Evolutionary conservation across 1,139 yeast genomes (phyloP), one percentile per base, ranked within the genome.

Genomic region (Nakaseomyces delphensis): DNA sequence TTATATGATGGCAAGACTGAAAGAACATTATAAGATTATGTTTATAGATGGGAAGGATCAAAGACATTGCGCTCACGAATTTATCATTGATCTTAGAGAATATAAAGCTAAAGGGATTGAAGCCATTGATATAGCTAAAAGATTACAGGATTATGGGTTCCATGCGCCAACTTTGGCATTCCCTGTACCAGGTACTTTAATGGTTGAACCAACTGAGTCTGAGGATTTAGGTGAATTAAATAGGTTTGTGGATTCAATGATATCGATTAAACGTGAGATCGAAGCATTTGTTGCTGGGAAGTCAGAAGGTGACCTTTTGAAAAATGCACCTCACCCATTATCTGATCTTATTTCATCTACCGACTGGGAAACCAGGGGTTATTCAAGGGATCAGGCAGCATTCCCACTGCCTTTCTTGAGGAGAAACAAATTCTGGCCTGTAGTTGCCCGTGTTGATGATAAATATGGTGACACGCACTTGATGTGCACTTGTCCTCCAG

Each of bases 101-200:
- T 85, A 83, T 70, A 87, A 89, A 67, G 65, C 74, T 3, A 60
- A 77, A 41, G 95, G 95, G 16, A 70, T 91, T 45, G 97, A 91
- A 65, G 97, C 96, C 20, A 86, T 89, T 56, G 98, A 91, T 62
- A 80, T 91, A 47, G 97, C 98, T 47, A 91, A 91, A 70, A 78
- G 98, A 65, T 74, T 91, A 48, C 97, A 91, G 66, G 98, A 91
- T 67, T 91, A 89, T 62, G 96, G 97, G 1, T 91, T 91, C 79
- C 98, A 91, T 65, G 96, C 96, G 0, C 98, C 98, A 52, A 91
- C 98, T 40, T 80, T 91, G 86, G 91, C 97, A 1, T 91, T 93
- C 84, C 98, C 98, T 18, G 95, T 91, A 42, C 89, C 96, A 10
- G 95, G 95, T 48, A 91, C 98, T 3, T 73, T 91, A 54, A 91